These are phyloP conservation scores for Cyberlindnera sargentensis DNA, from an alignment of 805 yeast species.

Conservation along the genomic window DNA sequence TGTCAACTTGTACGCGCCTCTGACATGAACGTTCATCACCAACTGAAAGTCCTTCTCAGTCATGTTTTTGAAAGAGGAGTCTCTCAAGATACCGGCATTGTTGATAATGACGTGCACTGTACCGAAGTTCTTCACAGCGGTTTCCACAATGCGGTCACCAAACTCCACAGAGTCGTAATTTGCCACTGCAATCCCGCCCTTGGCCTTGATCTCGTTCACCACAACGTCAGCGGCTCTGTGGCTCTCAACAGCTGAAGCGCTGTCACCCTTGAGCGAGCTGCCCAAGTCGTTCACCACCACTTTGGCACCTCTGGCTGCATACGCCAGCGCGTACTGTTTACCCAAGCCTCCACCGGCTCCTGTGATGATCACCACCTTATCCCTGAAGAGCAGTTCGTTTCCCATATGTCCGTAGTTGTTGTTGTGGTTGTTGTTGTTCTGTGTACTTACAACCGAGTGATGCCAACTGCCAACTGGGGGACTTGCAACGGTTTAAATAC, in stretches of 20 bases:
- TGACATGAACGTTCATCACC: conserved; percentile 81
- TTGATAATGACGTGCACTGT: conserved; percentile 83
- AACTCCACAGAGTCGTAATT: conserved; percentile 87
- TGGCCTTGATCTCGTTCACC: conserved; percentile 69
- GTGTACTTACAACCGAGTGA: too few species aligned
- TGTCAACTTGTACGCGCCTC: conserved; percentile 81
- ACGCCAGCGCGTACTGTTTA: conserved; percentile 76
- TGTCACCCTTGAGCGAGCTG: conserved; percentile 66
- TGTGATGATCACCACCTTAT: conserved; percentile 85
- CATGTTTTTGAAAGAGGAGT: conserved; percentile 83
- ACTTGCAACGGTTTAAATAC: too few species aligned
- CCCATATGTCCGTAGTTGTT: not conserved
- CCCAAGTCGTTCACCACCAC: conserved; percentile 95
- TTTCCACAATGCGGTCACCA: conserved; percentile 77
- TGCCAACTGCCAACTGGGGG: too few species aligned
- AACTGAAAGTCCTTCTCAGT: conserved; percentile 67
- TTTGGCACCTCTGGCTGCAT: conserved; percentile 85
- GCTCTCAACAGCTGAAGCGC: conserved; percentile 38
- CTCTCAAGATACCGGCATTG: conserved; percentile 94
- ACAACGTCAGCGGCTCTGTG: conserved; percentile 83
- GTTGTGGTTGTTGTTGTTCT: too few species aligned
- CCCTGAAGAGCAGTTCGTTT: conserved; percentile 51
- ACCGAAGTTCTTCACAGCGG: conserved; percentile 83
- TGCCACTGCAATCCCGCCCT: conserved; percentile 86
- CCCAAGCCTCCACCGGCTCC: conserved; percentile 99